Percentiles rank a stretch among this genome's conserved stretches.
Conservation (phyloP, 192 early-diverging fungal genomes). For the Irineochytrium annulatum region DNA sequence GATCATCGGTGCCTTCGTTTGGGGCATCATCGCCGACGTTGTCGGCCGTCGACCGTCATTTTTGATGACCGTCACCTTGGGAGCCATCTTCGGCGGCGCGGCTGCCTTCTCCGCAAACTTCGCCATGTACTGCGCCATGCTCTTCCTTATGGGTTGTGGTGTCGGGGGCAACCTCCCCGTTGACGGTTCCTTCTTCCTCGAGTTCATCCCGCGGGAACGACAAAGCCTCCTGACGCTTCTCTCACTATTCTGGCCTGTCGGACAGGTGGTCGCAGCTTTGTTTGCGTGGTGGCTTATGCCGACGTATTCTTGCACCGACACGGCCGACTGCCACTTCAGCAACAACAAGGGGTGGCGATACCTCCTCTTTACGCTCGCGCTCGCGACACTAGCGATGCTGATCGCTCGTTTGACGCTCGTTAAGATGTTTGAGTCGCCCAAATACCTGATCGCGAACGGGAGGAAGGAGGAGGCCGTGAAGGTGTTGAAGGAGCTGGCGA, state of each 20-base stretch:
- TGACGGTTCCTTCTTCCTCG: slow-evolving; percentile 77
- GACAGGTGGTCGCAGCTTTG: slow-evolving; percentile 68
- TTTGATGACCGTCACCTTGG: slow-evolving; percentile 67
- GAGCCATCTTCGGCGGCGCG: slow-evolving; percentile 64
- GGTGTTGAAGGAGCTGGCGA: slow-evolving; percentile 19
- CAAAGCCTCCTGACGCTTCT: slow-evolving; percentile 79
- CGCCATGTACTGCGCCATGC: slow-evolving; percentile 51
- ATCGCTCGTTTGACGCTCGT: slow-evolving; percentile 63
- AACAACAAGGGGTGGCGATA: slow-evolving; percentile 67
- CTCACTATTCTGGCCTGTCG: slow-evolving; percentile 80
- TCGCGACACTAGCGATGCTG: slow-evolving; percentile 67
- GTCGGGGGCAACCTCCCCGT: too few relatives aligned
- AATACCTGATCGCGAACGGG: slow-evolving; percentile 58
- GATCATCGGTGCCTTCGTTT: slow-evolving; percentile 78
- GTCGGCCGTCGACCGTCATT: slow-evolving; percentile 74
- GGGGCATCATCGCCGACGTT: slow-evolving; percentile 74
- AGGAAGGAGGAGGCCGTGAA: slow-evolving; percentile 14
- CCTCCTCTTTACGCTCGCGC: slow-evolving; percentile 59
- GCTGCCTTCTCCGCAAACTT: slow-evolving; percentile 66
- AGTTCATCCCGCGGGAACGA: slow-evolving; percentile 74
- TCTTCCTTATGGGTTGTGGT: slow-evolving; percentile 72
- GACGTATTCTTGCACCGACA: slow-evolving; percentile 25
- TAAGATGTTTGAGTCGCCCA: slow-evolving; percentile 72
- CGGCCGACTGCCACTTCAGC: background rate
- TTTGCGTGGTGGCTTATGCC: slow-evolving; percentile 66